These are phyloP conservation scores for Nepenthes gracilis DNA, from an alignment of 148 eudicot genomes.

Conservation along the genomic window DNA sequence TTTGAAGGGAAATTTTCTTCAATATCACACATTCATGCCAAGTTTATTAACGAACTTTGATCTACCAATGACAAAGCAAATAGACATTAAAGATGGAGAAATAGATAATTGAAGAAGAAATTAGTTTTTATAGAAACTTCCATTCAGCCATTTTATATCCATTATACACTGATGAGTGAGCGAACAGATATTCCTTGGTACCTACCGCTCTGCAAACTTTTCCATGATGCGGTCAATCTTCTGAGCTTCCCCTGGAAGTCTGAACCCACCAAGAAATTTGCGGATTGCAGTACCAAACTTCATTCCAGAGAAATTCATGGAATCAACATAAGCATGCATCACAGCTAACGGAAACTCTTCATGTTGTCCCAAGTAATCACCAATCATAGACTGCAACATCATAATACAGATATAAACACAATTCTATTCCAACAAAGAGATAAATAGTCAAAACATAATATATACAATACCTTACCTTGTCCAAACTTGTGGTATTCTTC, in stretches of 20 bases:
- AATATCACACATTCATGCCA: no score
- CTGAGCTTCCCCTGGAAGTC: slow-evolving; percentile 99
- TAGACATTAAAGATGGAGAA: no score
- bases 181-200: slow-evolving; percentile 3
- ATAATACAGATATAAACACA: slow-evolving; percentile 1
- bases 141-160: no score
- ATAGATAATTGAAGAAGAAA: no score
- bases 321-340: slow-evolving; percentile 97
- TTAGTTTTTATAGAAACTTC: no score
- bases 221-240: slow-evolving; percentile 99
- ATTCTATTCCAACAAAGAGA: neutral
- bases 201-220: slow-evolving; percentile 97
- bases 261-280: slow-evolving; percentile 81
- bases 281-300: slow-evolving; percentile 86
- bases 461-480: slow-evolving; percentile 42
- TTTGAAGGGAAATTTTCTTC: no score
- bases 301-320: slow-evolving; percentile 84
- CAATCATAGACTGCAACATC: slow-evolving; percentile 80
- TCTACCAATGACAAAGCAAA: no score
- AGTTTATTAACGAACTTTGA: no score
- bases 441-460: neutral
- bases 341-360: slow-evolving; percentile 93
- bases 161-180: no score
- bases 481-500: slow-evolving; percentile 59
- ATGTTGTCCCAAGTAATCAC: slow-evolving; percentile 96